Conservation (phyloP, 2,329 filamentous ascomycete species). For the Endothia cerciana region DNA sequence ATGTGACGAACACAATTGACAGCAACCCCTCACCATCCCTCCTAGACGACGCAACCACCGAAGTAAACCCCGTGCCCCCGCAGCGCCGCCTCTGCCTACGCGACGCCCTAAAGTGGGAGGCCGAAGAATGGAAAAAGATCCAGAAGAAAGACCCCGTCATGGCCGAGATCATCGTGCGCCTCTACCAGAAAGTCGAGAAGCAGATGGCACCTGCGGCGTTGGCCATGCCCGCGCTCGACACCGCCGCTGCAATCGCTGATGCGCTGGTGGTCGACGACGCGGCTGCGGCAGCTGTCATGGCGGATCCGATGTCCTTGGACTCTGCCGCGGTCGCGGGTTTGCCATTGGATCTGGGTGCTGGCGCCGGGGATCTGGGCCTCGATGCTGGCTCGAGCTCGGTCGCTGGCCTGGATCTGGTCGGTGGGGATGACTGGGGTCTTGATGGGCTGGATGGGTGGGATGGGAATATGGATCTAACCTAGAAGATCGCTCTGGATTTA, state of each 20-base stretch:
- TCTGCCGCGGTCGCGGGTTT: constrained; percentile 43
- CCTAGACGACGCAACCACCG: constrained; percentile 41
- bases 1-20: constrained; percentile 54
- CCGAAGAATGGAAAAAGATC: constrained; percentile 60
- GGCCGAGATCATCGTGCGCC: constrained; percentile 65
- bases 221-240: constrained; percentile 30
- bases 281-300: constrained; percentile 38
- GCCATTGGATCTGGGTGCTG: constrained; percentile 49
- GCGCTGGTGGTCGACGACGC: constrained; percentile 44
- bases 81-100: constrained; percentile 60
- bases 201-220: constrained; percentile 51
- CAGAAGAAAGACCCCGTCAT: constrained; percentile 59
- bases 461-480: constrained; percentile 30
- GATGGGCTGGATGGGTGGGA: constrained; percentile 45
- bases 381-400: constrained; percentile 39
- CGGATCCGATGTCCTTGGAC: constrained; percentile 42
- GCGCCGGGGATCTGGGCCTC: constrained; percentile 44
- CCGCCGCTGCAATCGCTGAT: constrained; percentile 39
- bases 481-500: not conserved
- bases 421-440: constrained; percentile 46
- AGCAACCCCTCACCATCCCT: constrained; percentile 40
- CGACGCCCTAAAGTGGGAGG: constrained; percentile 61
- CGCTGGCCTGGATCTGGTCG: constrained; percentile 44
- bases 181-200: constrained; percentile 67
- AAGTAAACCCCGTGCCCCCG: constrained; percentile 40